A percentile compares a stretch with the other conserved stretches of the same genome.
Conservation (phyloP, 177 flowering plant species). For the Vitis hybrid region DNA sequence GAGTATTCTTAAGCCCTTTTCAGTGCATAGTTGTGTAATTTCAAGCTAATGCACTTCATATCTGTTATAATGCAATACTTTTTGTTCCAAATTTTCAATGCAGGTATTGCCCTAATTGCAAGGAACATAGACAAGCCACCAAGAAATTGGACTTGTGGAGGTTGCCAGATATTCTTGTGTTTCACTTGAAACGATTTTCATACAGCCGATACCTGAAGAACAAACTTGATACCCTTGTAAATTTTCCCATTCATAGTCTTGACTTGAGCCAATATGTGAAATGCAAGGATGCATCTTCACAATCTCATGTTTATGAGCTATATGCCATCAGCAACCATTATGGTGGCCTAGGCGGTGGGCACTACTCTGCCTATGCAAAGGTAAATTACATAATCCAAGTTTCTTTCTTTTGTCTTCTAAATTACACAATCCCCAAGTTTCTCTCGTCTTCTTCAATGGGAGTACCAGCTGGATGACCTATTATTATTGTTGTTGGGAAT, state of each 20-base stretch:
- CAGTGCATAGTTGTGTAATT: neutral
- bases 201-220: slow-evolving; percentile 82
- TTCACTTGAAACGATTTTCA: slow-evolving; percentile 93
- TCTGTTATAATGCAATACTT: neutral
- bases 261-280: slow-evolving; percentile 82
- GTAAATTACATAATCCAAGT: slow-evolving; percentile 30
- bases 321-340: slow-evolving; percentile 97
- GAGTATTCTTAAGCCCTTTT: neutral
- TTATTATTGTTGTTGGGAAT: neutral
- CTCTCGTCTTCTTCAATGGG: neutral
- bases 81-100: slow-evolving; percentile 19
- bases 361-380: slow-evolving; percentile 93
- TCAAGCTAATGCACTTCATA: neutral
- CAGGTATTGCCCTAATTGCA: slow-evolving; percentile 97
- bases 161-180: slow-evolving; percentile 87
- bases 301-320: slow-evolving; percentile 65
- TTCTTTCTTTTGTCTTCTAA: slow-evolving; percentile 1
- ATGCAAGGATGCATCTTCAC: slow-evolving; percentile 38
- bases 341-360: slow-evolving; percentile 98
- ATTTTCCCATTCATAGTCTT: slow-evolving; percentile 77
- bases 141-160: slow-evolving; percentile 97
- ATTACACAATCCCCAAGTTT: neutral
- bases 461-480: neutral
- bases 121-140: slow-evolving; percentile 89
- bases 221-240: slow-evolving; percentile 88